Base-by-base conservation (phyloP, 352 stramenopile species). In the Globisporangium cylindrosporum region DNA sequence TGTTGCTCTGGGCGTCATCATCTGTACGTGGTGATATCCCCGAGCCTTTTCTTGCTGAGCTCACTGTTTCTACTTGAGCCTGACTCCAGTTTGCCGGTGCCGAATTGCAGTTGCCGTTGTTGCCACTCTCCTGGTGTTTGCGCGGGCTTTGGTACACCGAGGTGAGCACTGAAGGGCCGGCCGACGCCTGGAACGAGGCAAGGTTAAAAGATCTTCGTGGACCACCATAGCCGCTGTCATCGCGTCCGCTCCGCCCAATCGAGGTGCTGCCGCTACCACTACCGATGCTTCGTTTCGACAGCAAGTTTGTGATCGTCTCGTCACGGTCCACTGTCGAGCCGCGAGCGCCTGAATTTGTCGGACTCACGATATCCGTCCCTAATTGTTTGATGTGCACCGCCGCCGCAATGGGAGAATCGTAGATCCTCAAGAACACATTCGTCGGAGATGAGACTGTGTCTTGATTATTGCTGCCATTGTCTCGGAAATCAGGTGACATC, bases 401-500 rank as follows among this genome's bases (percentile, higher is more conserved):
- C 0, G 75, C 79, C 29, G 77, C 64, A 53, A 69, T 75, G 10
- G 85, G 85, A 1, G 85, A 89, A 66, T 93, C 85, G 54, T 89
- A 93, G 58, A 89, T 78, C 6, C 83, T 80, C 61, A 93, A 65
- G 64, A 92, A 93, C 1, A 92, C 76, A 12, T 75, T 80, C 5
- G 81, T 72, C 8, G 81, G 75, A 22, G 82, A 90, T 2, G 41
- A 49, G n/a, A 68, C 32, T 24, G 55, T 25, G 20, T 65, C 55
- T 9, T 43, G 49, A 7, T 62, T 62, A 6, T 57, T 62, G n/a
- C 29, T 48, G 4, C 27, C 9, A n/a, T 41, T 36, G 9, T 49
- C n/a, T 14, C 43, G 56, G 8, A 34, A 49, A 14, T n/a, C 32
- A n/a, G 32, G 56, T 2, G 56, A 62, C 1, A 14, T 15, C n/a